These are phyloP conservation scores for Proliferodiscus dingleyae DNA, from an alignment of 2,329 filamentous ascomycete genomes.

Conservation along the genomic window DNA sequence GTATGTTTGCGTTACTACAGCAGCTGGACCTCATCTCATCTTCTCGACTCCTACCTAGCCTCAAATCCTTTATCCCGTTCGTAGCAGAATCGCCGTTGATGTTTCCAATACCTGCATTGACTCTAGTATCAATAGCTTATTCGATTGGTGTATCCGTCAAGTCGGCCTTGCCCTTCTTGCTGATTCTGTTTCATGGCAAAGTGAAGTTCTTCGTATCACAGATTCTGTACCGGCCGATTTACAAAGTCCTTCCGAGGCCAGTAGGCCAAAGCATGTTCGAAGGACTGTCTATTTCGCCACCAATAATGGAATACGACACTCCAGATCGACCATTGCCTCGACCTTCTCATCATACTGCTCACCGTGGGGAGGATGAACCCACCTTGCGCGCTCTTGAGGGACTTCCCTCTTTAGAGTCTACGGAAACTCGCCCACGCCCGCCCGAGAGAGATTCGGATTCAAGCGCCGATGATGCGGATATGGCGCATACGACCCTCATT, in stretches of 20 bases:
- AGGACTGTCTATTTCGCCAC: slow-evolving; percentile 13
- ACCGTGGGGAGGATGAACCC: slow-evolving; percentile 20
- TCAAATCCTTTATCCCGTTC: slow-evolving; percentile 28
- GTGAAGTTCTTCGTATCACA: slow-evolving; percentile 20
- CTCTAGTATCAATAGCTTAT: slow-evolving; percentile 11
- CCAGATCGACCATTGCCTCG: slow-evolving; percentile 14
- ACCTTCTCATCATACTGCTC: slow-evolving; percentile 1
- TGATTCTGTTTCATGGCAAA: slow-evolving; percentile 22
- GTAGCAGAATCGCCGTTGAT: slow-evolving; percentile 23
- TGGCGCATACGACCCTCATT: slow-evolving; percentile 29
- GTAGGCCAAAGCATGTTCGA: slow-evolving; percentile 27
- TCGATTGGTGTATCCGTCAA: slow-evolving; percentile 13
- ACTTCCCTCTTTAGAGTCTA: slow-evolving; percentile 17
- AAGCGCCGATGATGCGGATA: slow-evolving; percentile 28
- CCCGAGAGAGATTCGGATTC: slow-evolving; percentile 21
- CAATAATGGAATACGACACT: slow-evolving; percentile 21
- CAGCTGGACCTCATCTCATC: slow-evolving; percentile 28
- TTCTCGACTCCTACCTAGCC: slow-evolving; percentile 18
- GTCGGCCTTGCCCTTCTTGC: slow-evolving; percentile 23
- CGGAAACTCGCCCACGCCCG: slow-evolving; percentile 9
- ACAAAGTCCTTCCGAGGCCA: slow-evolving; percentile 27
- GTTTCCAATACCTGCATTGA: neutral
- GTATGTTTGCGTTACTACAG: slow-evolving; percentile 30
- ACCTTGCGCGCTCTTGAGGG: slow-evolving; percentile 31
- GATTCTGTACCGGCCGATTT: slow-evolving; percentile 27